phyloP scores from a whole-genome alignment of 768 basidiomycete genomes.

The Pisolithus microcarpus region DNA sequence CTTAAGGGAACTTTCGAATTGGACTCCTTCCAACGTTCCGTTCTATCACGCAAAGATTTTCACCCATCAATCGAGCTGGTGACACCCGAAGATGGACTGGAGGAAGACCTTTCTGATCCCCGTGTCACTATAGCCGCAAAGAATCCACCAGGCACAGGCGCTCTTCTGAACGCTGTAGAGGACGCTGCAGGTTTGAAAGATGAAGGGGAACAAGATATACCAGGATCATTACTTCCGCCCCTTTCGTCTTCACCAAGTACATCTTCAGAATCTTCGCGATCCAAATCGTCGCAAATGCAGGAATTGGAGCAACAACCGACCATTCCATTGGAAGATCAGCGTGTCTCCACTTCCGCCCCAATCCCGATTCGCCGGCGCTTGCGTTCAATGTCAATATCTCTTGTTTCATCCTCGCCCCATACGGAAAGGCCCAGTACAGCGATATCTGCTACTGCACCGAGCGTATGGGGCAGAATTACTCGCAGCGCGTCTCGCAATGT shows the following conservation, averaged over 20 bases:
- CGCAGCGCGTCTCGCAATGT: slow-evolving; percentile 12
- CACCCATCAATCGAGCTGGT: not conserved
- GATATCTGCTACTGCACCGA: slow-evolving; percentile 6
- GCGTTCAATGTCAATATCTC: slow-evolving; percentile 2
- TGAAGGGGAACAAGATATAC: not conserved
- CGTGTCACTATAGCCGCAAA: not conserved
- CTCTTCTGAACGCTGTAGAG: not conserved
- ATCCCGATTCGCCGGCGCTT: slow-evolving; percentile 4
- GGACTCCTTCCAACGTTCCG: not conserved
- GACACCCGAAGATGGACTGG: slow-evolving; percentile 2
- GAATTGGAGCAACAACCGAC: not conserved
- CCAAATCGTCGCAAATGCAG: not conserved
- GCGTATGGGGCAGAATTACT: slow-evolving; percentile 21
- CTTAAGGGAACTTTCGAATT: not conserved
- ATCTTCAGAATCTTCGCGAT: slow-evolving; percentile 1
- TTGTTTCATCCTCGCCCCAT: not conserved
- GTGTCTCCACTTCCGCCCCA: not conserved
- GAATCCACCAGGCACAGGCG: not conserved
- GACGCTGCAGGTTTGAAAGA: not conserved
- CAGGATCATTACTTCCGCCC: not conserved
- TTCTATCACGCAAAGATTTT: not conserved
- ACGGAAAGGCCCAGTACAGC: slow-evolving; percentile 1
- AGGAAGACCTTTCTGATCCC: not conserved
- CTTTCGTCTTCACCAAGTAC: slow-evolving; percentile 1
- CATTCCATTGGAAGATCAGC: not conserved